These are phyloP conservation scores for Lizonia empirigonia DNA, from an alignment of 2,329 filamentous ascomycete species.

Conservation along the genomic window DNA sequence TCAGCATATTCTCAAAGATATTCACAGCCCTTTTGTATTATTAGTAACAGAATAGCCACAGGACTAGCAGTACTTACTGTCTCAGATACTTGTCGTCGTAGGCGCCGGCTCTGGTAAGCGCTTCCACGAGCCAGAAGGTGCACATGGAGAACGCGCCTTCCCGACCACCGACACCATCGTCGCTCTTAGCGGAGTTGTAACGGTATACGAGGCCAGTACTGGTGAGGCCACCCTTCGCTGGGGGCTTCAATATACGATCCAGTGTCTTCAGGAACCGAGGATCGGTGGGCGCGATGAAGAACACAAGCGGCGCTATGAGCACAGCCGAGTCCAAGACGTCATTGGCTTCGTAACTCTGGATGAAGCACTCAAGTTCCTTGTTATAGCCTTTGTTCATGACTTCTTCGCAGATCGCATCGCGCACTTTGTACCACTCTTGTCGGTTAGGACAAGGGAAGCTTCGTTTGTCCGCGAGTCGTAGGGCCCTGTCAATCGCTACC, in stretches of 20 bases:
- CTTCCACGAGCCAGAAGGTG: conserved; percentile 82
- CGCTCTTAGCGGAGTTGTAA: conserved; percentile 70
- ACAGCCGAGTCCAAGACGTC: conserved; percentile 75
- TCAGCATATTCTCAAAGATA: conserved; percentile 78
- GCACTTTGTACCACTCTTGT: conserved; percentile 66
- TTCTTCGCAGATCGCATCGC: conserved; percentile 74
- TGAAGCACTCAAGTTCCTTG: conserved; percentile 69
- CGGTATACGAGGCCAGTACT: conserved; percentile 77
- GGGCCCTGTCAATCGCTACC: conserved; percentile 77
- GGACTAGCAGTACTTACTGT: conserved; percentile 19
- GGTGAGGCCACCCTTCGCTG: conserved; percentile 76
- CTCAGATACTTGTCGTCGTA: conserved; percentile 69
- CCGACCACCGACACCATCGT: conserved; percentile 74
- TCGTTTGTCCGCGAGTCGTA: conserved; percentile 75
- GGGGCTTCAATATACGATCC: conserved; percentile 71
- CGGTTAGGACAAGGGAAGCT: conserved; percentile 76
- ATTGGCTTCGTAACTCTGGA: conserved; percentile 76
- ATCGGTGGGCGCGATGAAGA: conserved; percentile 79
- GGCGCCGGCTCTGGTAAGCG: conserved; percentile 64
- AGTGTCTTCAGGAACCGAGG: conserved; percentile 75
- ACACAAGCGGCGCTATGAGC: conserved; percentile 77
- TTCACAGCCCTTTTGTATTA: conserved; percentile 58
- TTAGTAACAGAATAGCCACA: conserved; percentile 6
- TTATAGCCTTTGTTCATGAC: conserved; percentile 83
- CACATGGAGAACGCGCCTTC: conserved; percentile 83